phyloP scores from a whole-genome alignment of 2,329 filamentous ascomycete species.

The Chaetomium sp. region DNA sequence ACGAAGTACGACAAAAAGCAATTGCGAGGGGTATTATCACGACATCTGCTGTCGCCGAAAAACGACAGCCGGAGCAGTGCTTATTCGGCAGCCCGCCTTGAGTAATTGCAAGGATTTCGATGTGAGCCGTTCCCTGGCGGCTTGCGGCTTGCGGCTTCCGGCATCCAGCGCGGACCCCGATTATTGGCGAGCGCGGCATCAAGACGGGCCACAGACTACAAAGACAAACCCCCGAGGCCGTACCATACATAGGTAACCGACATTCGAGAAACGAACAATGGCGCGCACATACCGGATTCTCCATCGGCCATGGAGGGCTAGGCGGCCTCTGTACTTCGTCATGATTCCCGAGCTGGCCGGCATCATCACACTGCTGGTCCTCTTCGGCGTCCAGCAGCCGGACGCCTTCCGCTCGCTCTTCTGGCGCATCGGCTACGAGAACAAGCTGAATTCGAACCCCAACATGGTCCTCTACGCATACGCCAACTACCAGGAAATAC shows the following conservation, averaged over 20 bases:
- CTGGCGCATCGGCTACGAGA: constrained; percentile 71
- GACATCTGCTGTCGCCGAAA: constrained; percentile 9
- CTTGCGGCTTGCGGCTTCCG: constrained; percentile 14
- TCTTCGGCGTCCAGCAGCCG: constrained; percentile 74
- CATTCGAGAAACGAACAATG: constrained; percentile 1
- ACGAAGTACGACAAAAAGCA: constrained; percentile 15
- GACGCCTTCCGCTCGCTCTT: constrained; percentile 71
- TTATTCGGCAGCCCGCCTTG: constrained; percentile 3
- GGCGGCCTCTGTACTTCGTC: constrained; percentile 61
- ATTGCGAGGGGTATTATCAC: not conserved
- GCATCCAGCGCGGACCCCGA: not conserved
- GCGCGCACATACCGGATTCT: constrained; percentile 54
- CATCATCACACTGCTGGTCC: constrained; percentile 65
- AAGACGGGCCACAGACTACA: not conserved
- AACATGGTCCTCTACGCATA: constrained; percentile 70
- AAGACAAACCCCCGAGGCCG: no score
- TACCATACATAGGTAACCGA: not conserved
- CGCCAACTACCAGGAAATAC: constrained; percentile 67
- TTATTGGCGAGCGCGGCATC: constrained; percentile 10
- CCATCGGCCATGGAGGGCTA: constrained; percentile 60
- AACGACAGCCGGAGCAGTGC: constrained; percentile 12
- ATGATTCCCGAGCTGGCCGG: constrained; percentile 67
- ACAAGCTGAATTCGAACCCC: constrained; percentile 75
- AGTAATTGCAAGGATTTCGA: constrained; percentile 14
- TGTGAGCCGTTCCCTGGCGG: constrained; percentile 23